Evolutionary conservation across 139 green algal species (phyloP).

Genomic region (Ettlia oleoabundans): DNA sequence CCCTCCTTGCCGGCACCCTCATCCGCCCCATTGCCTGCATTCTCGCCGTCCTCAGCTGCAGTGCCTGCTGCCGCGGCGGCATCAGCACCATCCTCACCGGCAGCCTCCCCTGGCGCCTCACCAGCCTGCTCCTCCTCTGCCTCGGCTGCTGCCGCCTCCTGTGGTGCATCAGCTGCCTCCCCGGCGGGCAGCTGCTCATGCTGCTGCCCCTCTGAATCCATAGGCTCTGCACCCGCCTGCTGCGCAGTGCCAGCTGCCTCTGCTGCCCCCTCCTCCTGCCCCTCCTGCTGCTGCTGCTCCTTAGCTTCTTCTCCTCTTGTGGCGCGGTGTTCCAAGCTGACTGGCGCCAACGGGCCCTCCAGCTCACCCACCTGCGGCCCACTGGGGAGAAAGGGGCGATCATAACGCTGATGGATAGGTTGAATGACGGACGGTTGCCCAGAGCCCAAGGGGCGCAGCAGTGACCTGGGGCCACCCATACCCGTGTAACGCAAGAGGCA

Average conservation of each 20-base stretch:
- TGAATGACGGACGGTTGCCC: no score
- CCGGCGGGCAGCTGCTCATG: neutral
- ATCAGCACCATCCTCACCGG: neutral
- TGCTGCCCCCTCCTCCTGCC: neutral
- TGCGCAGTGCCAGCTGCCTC: neutral
- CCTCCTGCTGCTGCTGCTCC: neutral
- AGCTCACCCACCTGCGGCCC: no score
- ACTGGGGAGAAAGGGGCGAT: no score
- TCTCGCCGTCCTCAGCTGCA: neutral
- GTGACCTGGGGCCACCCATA: no score
- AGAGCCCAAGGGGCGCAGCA: no score
- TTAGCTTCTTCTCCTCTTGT: neutral
- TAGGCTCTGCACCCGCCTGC: neutral
- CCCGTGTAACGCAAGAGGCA: no score
- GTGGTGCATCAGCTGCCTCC: neutral
- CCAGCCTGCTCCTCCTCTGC: neutral
- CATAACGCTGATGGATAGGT: no score
- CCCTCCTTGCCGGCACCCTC: neutral
- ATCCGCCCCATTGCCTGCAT: conserved; percentile 33
- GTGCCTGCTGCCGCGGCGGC: neutral
- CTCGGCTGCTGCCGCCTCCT: neutral
- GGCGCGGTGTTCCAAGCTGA: neutral
- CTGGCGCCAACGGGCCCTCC: neutral
- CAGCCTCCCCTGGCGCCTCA: neutral
- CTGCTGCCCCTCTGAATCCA: neutral